Base-by-base conservation (phyloP, 768 basidiomycete genomes). In the Pulveroboletus sp. region DNA sequence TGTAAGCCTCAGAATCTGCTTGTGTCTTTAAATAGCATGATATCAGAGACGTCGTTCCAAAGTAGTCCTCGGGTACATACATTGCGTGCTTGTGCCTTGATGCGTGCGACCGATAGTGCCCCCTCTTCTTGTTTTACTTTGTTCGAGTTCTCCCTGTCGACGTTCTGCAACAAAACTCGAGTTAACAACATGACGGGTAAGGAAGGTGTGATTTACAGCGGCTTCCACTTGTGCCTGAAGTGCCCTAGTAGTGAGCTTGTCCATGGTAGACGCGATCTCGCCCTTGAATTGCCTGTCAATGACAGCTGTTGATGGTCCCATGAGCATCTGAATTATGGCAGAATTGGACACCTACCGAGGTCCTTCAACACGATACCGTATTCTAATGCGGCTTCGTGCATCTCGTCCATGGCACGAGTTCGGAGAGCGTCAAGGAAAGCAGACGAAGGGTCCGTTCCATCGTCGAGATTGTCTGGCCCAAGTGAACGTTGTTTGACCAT, bases 271-370 rank as follows among this genome's bases (percentile, higher is more conserved):
- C 1, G 87, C 89, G 56, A 90, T 89, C 61, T 92, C 89, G 51
- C 88, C 89, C 73, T 92, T 91, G 74, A 92, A 92, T 58, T 90
- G 85, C 28, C 89, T 74, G 62, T 91, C 88, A 50, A 91, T 91
- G 47, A 92, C 89, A 47, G 89, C 89, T 83, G 49, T 49, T 17
- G 56, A 57, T 26, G n/a, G 26, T 36, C 28, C 27, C 1, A 46
- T 64, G 27, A 49, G 54, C 45, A 27, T 27, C 13, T 21, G n/a
- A 15, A 31, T 30, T 28, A 21, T 9, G 10, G 31, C n/a, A 10
- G 42, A 18, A 30, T 10, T 24, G 32, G 14, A 42, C 28, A 61
- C 75, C 6, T 57, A 82, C 82, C 84, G 33, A 91, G 79, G 55
- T 92, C 89, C 67, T 89, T 89, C 43, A 92, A 66, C 32, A 86